Conservation (phyloP, 176 grass and related monocot genomes). For the Tillandsia leiboldiana region DNA sequence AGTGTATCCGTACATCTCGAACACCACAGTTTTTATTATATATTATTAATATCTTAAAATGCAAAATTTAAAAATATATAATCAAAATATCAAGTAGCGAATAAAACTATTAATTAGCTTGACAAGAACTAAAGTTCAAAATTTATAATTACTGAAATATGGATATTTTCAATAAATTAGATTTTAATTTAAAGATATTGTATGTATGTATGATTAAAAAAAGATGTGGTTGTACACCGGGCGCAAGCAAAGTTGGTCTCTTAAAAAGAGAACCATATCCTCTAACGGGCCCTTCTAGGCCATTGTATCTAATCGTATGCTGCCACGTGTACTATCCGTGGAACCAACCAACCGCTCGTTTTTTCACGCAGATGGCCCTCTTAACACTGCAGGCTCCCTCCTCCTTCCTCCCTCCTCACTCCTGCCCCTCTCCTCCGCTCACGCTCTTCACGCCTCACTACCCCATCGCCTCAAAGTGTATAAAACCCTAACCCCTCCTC, state of each 20-base stretch:
- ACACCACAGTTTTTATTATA: too few relatives aligned
- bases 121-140: too few relatives aligned
- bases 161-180: too few relatives aligned
- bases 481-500: neutral
- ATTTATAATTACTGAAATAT: too few relatives aligned
- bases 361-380: neutral
- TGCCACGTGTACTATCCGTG: constrained; percentile 28
- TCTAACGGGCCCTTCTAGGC: neutral
- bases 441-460: neutral
- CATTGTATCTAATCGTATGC: neutral
- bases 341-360: neutral
- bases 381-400: neutral
- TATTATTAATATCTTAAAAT: too few relatives aligned
- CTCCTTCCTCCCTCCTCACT: neutral
- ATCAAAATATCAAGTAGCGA: too few relatives aligned
- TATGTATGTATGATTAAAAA: too few relatives aligned
- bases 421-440: constrained; percentile 2
- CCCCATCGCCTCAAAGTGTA: neutral
- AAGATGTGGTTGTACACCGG: too few relatives aligned
- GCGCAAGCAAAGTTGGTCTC: neutral
- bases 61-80: too few relatives aligned
- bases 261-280: constrained; percentile 45
- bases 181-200: too few relatives aligned
- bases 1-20: too few relatives aligned
- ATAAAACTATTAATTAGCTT: too few relatives aligned